Evolutionary conservation across 495 filamentous ascomycete genomes (phyloP).

Genomic region (Barbatosphaeria neglecta): DNA sequence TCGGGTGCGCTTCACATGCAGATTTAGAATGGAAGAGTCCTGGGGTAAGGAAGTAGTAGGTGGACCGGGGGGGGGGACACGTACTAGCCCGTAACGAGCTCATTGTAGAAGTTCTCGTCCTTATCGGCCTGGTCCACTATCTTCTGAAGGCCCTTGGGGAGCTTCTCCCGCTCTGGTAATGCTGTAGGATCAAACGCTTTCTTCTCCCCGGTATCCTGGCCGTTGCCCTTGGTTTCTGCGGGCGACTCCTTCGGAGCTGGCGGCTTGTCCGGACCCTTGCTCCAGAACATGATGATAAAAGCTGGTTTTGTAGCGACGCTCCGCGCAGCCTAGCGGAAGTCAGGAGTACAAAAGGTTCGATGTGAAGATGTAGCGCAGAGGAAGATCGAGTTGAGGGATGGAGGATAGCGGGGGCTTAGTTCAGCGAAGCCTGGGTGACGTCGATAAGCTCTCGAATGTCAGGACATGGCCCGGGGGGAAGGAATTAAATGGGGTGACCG

Average conservation of each 20-base stretch:
- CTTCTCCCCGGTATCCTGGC: conserved; percentile 7
- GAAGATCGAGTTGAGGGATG: no score
- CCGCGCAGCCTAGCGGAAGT: no score
- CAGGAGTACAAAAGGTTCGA: no score
- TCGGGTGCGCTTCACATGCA: conserved; percentile 50
- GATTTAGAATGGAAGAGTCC: conserved; percentile 1
- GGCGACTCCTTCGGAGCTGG: conserved; percentile 17
- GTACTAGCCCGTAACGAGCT: conserved; percentile 69
- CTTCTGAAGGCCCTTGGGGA: conserved; percentile 59
- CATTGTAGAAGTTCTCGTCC: conserved; percentile 68
- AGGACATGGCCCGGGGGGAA: no score
- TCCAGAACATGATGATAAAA: conserved; percentile 22
- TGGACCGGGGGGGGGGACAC: conserved; percentile 21
- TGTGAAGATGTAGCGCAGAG: no score
- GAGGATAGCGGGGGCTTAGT: neutral
- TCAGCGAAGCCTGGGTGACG: conserved; percentile 6
- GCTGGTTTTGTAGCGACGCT: neutral
- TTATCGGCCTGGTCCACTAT: conserved; percentile 52
- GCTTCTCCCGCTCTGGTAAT: conserved; percentile 47
- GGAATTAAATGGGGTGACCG: no score
- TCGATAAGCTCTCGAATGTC: conserved; percentile 5
- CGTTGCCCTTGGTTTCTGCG: conserved; percentile 11
- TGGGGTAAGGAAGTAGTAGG: neutral
- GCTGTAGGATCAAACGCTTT: conserved; percentile 29
- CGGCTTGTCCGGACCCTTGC: conserved; percentile 27